phyloP scores from a whole-genome alignment of 2,329 filamentous ascomycete species.

The Rutstroemia sp. region DNA sequence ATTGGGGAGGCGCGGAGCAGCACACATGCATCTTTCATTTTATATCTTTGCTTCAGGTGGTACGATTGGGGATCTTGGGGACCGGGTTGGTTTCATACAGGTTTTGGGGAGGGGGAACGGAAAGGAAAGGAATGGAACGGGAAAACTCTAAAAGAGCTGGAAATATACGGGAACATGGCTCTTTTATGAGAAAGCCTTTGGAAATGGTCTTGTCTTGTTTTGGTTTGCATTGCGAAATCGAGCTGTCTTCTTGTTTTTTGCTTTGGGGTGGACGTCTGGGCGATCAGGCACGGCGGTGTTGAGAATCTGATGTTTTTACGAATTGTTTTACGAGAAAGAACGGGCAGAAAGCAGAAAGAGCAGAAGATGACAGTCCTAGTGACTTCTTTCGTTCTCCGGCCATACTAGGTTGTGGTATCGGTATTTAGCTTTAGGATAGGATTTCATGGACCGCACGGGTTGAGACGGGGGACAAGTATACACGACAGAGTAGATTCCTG shows the following conservation, averaged over 20 bases:
- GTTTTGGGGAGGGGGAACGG: background rate
- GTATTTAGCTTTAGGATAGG: background rate
- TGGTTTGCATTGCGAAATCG: background rate
- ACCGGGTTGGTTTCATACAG: background rate
- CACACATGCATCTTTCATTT: conserved; percentile 9
- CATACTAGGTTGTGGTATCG: background rate
- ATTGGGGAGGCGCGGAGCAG: background rate
- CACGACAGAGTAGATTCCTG: conserved; percentile 9
- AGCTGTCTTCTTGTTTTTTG: no score
- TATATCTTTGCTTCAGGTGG: conserved; percentile 7
- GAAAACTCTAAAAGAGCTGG: background rate
- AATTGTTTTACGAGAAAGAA: no score
- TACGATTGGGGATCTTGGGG: background rate
- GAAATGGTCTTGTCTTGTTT: background rate
- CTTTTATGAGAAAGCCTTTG: background rate
- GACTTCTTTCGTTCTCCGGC: background rate
- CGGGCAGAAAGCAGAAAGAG: no score
- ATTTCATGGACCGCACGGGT: background rate
- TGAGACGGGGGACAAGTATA: background rate
- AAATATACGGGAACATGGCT: background rate
- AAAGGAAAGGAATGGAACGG: background rate
- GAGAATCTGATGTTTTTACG: no score
- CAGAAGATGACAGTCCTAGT: no score
- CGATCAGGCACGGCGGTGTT: no score
- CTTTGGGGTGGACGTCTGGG: no score